Percentiles rank a stretch among this genome's conserved stretches.
These are phyloP conservation scores for Fusarium bulbicola DNA, from an alignment of 2,329 filamentous ascomycete species.

Conservation along the genomic window DNA sequence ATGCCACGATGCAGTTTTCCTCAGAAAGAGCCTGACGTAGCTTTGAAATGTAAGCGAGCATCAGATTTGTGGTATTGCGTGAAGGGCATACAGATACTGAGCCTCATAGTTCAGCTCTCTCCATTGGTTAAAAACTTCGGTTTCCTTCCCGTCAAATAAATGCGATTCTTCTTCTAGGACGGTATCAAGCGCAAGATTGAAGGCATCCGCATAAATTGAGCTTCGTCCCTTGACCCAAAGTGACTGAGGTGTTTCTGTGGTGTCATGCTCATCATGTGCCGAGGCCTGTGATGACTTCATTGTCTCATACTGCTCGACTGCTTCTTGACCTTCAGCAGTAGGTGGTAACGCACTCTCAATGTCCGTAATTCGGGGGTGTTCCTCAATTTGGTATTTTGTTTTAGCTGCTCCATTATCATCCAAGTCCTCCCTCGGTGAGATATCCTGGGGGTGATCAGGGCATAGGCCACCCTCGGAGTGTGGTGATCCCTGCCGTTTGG, in stretches of 20 bases:
- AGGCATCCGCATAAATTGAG: slow-evolving; percentile 97
- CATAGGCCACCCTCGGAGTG: slow-evolving; percentile 38
- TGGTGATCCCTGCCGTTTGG: slow-evolving; percentile 41
- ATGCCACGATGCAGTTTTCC: slow-evolving; percentile 93
- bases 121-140: slow-evolving; percentile 81
- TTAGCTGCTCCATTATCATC: slow-evolving; percentile 31
- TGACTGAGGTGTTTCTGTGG: slow-evolving; percentile 51
- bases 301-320: slow-evolving; percentile 82
- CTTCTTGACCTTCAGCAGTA: slow-evolving; percentile 72
- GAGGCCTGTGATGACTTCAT: slow-evolving; percentile 65
- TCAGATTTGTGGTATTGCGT: not conserved
- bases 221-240: slow-evolving; percentile 79
- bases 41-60: slow-evolving; percentile 53
- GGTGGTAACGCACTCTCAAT: slow-evolving; percentile 70
- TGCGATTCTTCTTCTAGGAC: slow-evolving; percentile 90
- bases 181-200: slow-evolving; percentile 89
- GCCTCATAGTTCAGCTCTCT: slow-evolving; percentile 78
- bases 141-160: slow-evolving; percentile 84
- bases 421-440: not conserved
- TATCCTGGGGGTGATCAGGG: slow-evolving; percentile 27
- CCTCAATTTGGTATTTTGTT: slow-evolving; percentile 22
- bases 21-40: slow-evolving; percentile 90
- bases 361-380: slow-evolving; percentile 41
- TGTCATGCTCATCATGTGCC: slow-evolving; percentile 47
- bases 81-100: slow-evolving; percentile 79